Evolutionary conservation across 495 filamentous ascomycete species (phyloP), one percentile per base, ranked within the genome.

Genomic region (Thermothielavioides terrestris): DNA sequence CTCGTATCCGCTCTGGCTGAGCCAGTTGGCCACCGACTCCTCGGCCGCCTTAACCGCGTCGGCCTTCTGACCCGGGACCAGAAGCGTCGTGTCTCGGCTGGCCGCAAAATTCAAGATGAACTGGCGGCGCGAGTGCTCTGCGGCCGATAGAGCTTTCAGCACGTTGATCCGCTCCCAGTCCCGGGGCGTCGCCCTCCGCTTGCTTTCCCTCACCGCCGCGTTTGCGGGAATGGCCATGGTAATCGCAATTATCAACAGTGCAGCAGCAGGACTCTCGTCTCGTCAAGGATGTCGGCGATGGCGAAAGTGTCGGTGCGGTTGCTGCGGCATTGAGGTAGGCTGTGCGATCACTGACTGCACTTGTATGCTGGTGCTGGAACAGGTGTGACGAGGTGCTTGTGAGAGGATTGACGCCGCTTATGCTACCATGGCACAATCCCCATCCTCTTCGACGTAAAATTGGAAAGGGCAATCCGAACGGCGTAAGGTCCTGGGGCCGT

Each of bases 31-130:
- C 6, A 56, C 58, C 53, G 53, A 61, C 38, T 63, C 53, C 53
- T 65, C 62, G 22, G 62, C 60, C 12, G 50, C 51, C 46, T 65
- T 65, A 35, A 63, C 59, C 8, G 56, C 60, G 11, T 55, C 52
- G 1, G 60, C 49, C 47, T 65, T 65, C 21, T 57, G 51, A 3
- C 62, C 62, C 1, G 62, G 62, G 17, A 65, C 49, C n/a, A 65
- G 57, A 11, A 65, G 62, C n/a, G 42, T 37, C 4, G 58, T 57
- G 15, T 63, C 42, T 28, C 38, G 47, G 44, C 60, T 65, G 30
- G 62, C 53, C 27, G 62, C 60, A 43, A 55, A 65, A 45, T 63
- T 65, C 45, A 65, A 44, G 12, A 65, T 52, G 37, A 65, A 65
- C 52, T 65, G 62, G 20, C 62, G 53, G 1, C 62, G 39, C 8